Base-by-base conservation (phyloP, 176 grass and related monocot genomes). In the Zea mays region DNA sequence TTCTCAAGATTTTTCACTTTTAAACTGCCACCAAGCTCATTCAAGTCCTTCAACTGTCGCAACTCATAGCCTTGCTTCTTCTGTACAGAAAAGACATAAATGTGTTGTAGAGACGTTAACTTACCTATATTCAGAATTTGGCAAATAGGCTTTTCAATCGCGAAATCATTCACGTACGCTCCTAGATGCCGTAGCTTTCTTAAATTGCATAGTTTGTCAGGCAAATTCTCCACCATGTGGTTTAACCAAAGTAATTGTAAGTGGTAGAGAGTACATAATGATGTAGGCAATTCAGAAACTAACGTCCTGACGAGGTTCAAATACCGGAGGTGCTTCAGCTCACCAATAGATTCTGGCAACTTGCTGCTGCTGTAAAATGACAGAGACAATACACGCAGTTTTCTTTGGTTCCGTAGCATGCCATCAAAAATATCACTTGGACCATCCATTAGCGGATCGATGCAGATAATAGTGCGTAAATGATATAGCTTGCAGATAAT, bases 271-370 rank as follows among this genome's bases (percentile, higher is more conserved):
- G 14, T 37, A 56, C 60, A 42, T 8, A 74, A n/a, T 43, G 80
- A 82, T 74, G 2, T 15, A 3, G 80, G 71, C 15, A 74, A 8
- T 74, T 75, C 20, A 4, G 61, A 66, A 74, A 82, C 45, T 0
- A 19, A 36, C 0, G 71, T 82, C 19, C 7, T 37, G 3, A 3
- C 5, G 48, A 82, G 13, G n/a, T 74, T 58, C 71, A 82, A 35
- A 43, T 82, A 74, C 6, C 61, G 48, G 15, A 74, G 80, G 19
- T 82, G 71, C 62, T 75, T 83, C 14, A 75, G 33, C 19, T 67
- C 27, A 61, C 54, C 43, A 21, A 80, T 3, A 71, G 60, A 83
- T 67, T 67, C 39, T 0, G 62, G 48, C 9, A 83, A 33, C 48
- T 34, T 74, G 7, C 20, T 83, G 9, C 17, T 61, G n/a, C 34